Evolutionary conservation across 176 grass and related monocot genomes (phyloP).

Genomic region (Areca catechu): DNA sequence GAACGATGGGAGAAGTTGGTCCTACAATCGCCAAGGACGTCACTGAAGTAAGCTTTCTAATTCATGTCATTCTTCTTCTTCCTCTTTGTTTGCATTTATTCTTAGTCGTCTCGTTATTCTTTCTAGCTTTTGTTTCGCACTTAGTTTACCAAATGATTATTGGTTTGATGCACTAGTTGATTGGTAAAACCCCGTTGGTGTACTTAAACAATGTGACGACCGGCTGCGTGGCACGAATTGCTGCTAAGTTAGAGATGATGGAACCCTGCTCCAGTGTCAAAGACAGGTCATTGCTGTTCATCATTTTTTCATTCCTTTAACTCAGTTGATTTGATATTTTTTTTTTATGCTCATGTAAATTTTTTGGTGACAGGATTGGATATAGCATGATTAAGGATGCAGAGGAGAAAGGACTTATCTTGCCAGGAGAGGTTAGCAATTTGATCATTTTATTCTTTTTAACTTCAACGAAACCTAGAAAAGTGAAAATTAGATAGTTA

Average conservation of each 20-base stretch:
- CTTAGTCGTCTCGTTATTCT: background rate
- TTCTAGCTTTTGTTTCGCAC: background rate
- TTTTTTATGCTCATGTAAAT: background rate
- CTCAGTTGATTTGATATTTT: background rate
- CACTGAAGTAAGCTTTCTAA: conserved; percentile 44
- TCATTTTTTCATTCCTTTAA: background rate
- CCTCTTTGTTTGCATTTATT: background rate
- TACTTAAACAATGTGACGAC: conserved; percentile 2
- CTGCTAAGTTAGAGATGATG: conserved; percentile 7
- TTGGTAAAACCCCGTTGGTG: conserved; percentile 3
- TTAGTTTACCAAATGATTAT: conserved; percentile 2
- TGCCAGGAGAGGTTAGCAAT: background rate
- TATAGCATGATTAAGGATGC: conserved; percentile 6
- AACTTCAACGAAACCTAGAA: background rate
- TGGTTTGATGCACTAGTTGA: conserved; percentile 9
- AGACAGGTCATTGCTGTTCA: conserved; percentile 35
- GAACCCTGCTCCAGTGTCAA: conserved; percentile 7
- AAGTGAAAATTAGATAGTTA: background rate
- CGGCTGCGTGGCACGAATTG: conserved; percentile 1
- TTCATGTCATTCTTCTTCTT: background rate
- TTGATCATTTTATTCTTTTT: background rate
- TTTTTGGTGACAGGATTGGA: conserved; percentile 2
- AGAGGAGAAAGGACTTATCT: conserved; percentile 4
- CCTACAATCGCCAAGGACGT: conserved; percentile 57
- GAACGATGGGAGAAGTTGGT: conserved; percentile 38